phyloP scores from a whole-genome alignment of 2,329 filamentous ascomycete genomes.

The Fusarium sp. region DNA sequence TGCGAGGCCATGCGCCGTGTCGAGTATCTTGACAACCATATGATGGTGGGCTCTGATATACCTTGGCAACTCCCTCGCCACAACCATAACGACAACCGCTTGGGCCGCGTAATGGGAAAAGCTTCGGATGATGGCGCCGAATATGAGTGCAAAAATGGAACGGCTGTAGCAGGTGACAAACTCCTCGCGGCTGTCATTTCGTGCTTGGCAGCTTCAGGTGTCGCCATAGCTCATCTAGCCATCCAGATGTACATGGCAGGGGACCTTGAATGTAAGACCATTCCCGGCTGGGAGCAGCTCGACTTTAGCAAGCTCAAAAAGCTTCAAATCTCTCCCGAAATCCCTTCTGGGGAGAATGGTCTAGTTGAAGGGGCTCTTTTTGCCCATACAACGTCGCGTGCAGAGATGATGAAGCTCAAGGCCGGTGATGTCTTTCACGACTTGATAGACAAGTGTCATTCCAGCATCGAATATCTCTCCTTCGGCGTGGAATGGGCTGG shows the following conservation, averaged over 20 bases:
- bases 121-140: neutral
- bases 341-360: neutral
- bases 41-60: accelerated
- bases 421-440: neutral
- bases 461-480: neutral
- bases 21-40: neutral
- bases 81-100: neutral
- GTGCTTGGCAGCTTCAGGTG: neutral
- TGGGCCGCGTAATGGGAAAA: neutral
- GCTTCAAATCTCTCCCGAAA: neutral
- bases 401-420: neutral
- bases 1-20: neutral
- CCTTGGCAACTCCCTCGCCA: neutral
- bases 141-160: neutral
- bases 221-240: neutral
- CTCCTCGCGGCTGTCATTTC: neutral
- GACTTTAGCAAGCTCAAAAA: neutral
- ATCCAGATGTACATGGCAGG: neutral
- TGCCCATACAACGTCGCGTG: neutral
- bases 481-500: neutral
- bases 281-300: neutral
- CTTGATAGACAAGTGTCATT: neutral
- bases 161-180: neutral
- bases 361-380: neutral
- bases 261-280: neutral